Base-by-base conservation (phyloP, 2,329 filamentous ascomycete species). In the Diaporthe sp. region DNA sequence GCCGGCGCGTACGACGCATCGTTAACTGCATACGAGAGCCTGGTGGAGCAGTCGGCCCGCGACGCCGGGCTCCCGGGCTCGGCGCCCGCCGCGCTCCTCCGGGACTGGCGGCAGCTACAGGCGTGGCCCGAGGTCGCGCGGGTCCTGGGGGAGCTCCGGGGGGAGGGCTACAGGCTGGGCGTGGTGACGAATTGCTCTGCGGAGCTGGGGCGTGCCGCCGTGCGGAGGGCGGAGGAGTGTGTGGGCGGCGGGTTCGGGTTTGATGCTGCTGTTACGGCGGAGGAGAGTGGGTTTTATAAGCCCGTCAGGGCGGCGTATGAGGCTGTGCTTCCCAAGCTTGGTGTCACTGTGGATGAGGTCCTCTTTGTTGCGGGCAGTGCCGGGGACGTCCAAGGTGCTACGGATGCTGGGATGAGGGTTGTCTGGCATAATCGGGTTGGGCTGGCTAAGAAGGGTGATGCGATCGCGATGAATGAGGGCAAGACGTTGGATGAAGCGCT, bases 261-360 rank as follows among this genome's bases (percentile, higher is more conserved):
- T 37, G 82, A 85, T 49, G 78, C 79, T 2, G 79, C 82, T 5
- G 71, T 85, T 5, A 85, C 84, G 1, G 85, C 84, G 0, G 84
- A 86, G 71, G 84, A 86, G 73, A 82, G 79, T 19, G 84, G 84
- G 2, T 85, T 82, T 72, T 86, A 86, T 71, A 85, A 86, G 72
- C 85, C 84, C 2, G 78, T 79, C 2, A 74, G 71, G 10, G 74
- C 81, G 49, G 82, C 85, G 1, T 86, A 86, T 65, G 57, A 79
- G 4, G 80, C 78, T 5, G 79, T 84, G 5, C 74, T 86, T 4
- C 75, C 77, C 0, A 65, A 46, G 19, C 75, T 85, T 57, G 80
- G 78, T 0, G 76, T 85, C 0, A 75, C 78, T 0, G 78, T 80
- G 0, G 51, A 73, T 0, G 81, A 84, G 19, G 80, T 79, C 2